Evolutionary conservation across 768 basidiomycete species (phyloP).

Genomic region (Collybiopsis luxurians): DNA sequence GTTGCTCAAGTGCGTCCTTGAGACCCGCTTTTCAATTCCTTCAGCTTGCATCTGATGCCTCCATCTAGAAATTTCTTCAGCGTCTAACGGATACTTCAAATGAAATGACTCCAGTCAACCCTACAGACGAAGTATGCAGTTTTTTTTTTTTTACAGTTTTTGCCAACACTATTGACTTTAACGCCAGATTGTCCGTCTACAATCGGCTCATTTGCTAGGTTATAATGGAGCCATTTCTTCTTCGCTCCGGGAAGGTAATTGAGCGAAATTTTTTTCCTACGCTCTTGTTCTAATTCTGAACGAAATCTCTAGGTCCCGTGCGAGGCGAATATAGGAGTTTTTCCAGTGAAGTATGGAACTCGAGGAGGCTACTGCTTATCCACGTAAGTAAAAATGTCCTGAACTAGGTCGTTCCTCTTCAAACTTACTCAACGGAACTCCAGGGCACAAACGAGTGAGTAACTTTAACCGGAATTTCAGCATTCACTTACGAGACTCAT

Average conservation of each 20-base stretch:
- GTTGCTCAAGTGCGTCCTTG: conserved; percentile 49
- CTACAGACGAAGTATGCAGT: conserved; percentile 40
- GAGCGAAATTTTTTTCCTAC: no score
- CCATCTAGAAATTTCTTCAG: conserved; percentile 47
- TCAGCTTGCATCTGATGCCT: no score
- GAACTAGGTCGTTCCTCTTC: background rate
- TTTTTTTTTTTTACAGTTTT: background rate
- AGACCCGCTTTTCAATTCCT: no score
- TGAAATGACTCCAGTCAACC: conserved; percentile 21
- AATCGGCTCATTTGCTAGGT: conserved; percentile 72
- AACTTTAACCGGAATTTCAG: no score
- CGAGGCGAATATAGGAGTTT: conserved; percentile 60
- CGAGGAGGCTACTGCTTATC: conserved; percentile 56
- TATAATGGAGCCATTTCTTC: conserved; percentile 79
- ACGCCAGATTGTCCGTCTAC: conserved; percentile 65
- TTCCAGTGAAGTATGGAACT: conserved; percentile 42
- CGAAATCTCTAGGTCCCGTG: conserved; percentile 41
- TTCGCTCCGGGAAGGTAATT: conserved; percentile 53
- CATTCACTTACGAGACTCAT: no score
- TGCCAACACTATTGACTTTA: background rate
- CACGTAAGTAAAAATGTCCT: conserved; percentile 44
- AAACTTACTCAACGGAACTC: background rate
- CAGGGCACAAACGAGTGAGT: conserved; percentile 54
- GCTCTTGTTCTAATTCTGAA: no score
- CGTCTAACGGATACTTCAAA: conserved; percentile 39